Percentiles rank a stretch among this genome's conserved stretches.
Conservation (phyloP, 768 basidiomycete species). For the Mycena latifolia region DNA sequence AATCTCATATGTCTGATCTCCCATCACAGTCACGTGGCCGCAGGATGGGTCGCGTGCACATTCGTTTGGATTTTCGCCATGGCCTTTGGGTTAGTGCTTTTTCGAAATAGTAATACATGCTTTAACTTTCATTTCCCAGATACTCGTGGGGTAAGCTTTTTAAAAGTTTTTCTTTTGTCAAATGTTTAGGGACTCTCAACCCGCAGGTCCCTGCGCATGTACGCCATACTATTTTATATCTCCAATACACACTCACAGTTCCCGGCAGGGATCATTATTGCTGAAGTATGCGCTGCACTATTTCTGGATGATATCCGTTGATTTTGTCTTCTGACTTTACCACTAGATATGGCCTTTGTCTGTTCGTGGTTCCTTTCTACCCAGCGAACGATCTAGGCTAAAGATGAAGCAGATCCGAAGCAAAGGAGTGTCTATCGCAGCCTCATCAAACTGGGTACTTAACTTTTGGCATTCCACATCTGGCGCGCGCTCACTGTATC, state of each 20-base stretch:
- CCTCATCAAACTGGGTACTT: constrained; percentile 80
- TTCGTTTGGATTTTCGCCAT: constrained; percentile 84
- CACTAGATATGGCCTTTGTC: constrained; percentile 73
- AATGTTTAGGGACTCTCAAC: neutral
- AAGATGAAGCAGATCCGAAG: constrained; percentile 53
- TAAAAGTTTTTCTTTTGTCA: constrained; percentile 1
- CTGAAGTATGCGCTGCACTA: constrained; percentile 56
- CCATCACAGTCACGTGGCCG: constrained; percentile 52
- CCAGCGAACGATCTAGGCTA: neutral
- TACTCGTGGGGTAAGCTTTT: constrained; percentile 75
- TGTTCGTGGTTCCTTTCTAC: constrained; percentile 44
- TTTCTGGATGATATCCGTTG: neutral
- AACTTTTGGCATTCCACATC: constrained; percentile 8
- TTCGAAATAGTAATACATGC: neutral
- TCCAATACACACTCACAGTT: neutral
- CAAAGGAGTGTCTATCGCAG: constrained; percentile 81
- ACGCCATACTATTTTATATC: neutral
- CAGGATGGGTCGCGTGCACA: constrained; percentile 80
- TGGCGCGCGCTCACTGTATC: neutral
- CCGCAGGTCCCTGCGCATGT: constrained; percentile 71
- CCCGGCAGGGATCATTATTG: constrained; percentile 66
- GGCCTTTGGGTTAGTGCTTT: constrained; percentile 50
- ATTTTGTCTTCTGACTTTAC: neutral
- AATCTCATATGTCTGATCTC: constrained; percentile 20
- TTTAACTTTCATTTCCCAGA: constrained; percentile 46